Conservation (phyloP, 1,284 basidiomycete genomes). For the Sporisorium reilianum region DNA sequence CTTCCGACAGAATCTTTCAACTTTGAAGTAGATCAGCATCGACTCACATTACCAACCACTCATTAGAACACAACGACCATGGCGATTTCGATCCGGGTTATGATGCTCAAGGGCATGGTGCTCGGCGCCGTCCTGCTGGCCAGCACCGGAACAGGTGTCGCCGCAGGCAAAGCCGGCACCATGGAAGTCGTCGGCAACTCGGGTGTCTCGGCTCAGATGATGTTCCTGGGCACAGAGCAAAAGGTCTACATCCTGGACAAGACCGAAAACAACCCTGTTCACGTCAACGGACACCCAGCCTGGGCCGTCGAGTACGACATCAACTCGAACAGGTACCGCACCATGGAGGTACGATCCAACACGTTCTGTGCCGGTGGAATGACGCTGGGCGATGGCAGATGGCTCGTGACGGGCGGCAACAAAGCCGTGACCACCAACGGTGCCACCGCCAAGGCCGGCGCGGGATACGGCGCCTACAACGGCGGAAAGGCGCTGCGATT, state of each 20-base stretch:
- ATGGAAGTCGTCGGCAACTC: conserved; percentile 60
- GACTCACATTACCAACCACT: not conserved
- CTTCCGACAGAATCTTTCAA: not conserved
- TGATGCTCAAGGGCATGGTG: conserved; percentile 24
- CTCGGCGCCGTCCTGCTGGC: conserved; percentile 30
- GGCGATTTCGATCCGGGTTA: conserved; percentile 10
- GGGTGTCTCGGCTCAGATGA: conserved; percentile 62
- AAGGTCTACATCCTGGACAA: conserved; percentile 66
- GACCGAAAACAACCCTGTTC: conserved; percentile 58
- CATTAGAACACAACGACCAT: conserved; percentile 1
- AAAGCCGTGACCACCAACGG: conserved; percentile 56
- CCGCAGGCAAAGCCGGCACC: conserved; percentile 41
- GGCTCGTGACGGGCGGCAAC: conserved; percentile 61
- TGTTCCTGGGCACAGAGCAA: conserved; percentile 58
- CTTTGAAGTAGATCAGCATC: not conserved
- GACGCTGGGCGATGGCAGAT: conserved; percentile 55
- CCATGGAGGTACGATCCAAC: conserved; percentile 59
- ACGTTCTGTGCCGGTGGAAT: conserved; percentile 65
- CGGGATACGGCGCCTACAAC: conserved; percentile 54
- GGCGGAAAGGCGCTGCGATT: conserved; percentile 59
- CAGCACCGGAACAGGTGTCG: conserved; percentile 11
- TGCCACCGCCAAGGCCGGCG: conserved; percentile 35
- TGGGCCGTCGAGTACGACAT: conserved; percentile 59
- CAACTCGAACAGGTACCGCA: conserved; percentile 40
- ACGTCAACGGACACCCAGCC: conserved; percentile 57